Percentiles rank a stretch among this genome's conserved stretches.
phyloP scores from a whole-genome alignment of 768 basidiomycete genomes.

The Cystobasidium onofrii region DNA sequence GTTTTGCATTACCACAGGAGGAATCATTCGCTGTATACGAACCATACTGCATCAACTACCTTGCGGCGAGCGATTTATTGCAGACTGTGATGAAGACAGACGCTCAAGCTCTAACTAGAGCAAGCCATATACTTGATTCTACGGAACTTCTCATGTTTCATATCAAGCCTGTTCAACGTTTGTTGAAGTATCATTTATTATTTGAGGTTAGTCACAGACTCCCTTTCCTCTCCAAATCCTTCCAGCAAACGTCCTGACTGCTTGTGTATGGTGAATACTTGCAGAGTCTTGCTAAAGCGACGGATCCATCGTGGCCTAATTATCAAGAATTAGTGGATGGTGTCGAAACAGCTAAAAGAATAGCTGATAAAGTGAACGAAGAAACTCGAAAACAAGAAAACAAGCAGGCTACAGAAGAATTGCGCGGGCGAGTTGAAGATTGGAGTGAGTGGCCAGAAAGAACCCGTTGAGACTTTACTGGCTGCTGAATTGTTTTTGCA shows the following conservation, averaged over 20 bases:
- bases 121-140: constrained; percentile 55
- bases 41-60: constrained; percentile 93
- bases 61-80: constrained; percentile 74
- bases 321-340: constrained; percentile 76
- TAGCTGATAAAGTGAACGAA: constrained; percentile 93
- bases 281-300: constrained; percentile 43
- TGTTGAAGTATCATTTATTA: constrained; percentile 94
- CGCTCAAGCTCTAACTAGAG: constrained; percentile 50
- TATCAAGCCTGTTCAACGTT: constrained; percentile 95
- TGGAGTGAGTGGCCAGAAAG: constrained; percentile 64
- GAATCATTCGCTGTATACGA: constrained; percentile 92
- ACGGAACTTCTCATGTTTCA: constrained; percentile 92
- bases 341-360: constrained; percentile 76
- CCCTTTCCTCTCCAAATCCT: neutral
- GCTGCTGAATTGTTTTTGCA: neutral
- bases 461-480: no score
- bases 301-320: constrained; percentile 53
- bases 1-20: constrained; percentile 74
- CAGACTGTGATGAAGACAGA: constrained; percentile 46
- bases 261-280: neutral
- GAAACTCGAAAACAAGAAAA: constrained; percentile 87
- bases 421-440: constrained; percentile 80
- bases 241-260: no score
- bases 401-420: constrained; percentile 74
- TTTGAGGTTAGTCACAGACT: constrained; percentile 53